Conservation (phyloP, 148 eudicot species). For the Nyssa sinensis region DNA sequence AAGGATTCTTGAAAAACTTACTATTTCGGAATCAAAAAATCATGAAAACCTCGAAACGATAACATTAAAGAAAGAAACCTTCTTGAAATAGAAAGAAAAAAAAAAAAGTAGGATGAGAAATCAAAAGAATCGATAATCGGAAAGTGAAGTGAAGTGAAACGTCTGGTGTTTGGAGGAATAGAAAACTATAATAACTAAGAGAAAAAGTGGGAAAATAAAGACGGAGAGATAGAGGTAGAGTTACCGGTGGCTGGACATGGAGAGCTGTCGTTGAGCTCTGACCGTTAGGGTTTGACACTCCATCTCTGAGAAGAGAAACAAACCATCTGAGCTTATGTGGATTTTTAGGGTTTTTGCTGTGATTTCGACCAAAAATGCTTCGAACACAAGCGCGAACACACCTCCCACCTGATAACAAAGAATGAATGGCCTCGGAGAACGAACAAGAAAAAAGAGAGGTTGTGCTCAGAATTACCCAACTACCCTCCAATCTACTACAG, state of each 20-base stretch:
- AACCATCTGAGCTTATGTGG: conserved; percentile 4
- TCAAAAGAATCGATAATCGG: conserved; percentile 7
- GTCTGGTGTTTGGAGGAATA: neutral
- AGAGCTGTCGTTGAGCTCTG: conserved; percentile 21
- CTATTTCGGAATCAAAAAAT: neutral
- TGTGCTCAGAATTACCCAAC: neutral
- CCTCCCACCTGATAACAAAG: conserved; percentile 15
- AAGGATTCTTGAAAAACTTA: neutral
- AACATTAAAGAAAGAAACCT: neutral
- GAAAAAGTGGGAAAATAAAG: neutral
- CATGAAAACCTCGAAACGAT: neutral
- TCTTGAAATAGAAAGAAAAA: neutral
- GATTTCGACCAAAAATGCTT: neutral
- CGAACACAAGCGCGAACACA: conserved; percentile 16
- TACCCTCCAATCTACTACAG: neutral
- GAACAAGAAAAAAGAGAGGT: conserved; percentile 18
- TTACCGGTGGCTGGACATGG: conserved; percentile 34
- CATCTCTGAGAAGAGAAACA: conserved; percentile 18
- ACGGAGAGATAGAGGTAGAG: conserved; percentile 5
- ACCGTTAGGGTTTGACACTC: conserved; percentile 26
- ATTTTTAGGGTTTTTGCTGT: conserved; percentile 15
- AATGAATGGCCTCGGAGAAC: conserved; percentile 40
- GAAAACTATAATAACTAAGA: neutral
- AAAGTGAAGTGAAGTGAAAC: neutral
- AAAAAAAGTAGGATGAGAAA: neutral